Evolutionary conservation across 805 yeast genomes (phyloP), one percentile per base, ranked within the genome.

Genomic region (Kluyveromyces aestuarii): DNA sequence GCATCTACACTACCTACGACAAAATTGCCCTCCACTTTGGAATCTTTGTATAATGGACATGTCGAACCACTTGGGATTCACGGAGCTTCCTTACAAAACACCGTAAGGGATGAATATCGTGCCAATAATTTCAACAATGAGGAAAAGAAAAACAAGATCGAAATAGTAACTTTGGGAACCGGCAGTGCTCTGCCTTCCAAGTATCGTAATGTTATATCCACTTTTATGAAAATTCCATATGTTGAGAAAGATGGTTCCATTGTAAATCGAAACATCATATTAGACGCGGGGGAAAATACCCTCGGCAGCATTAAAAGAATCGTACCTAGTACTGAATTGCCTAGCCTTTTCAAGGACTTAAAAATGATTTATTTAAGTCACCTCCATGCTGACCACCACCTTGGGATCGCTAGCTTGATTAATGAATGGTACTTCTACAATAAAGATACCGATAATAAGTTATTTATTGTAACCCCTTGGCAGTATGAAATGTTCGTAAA

Each of bases 251-350:
- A 54, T 25, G 67, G 57, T 0, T 50, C 57, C 3, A 40, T 66
- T 6, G 46, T 47, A 7, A 72, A 61, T 57, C 68, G 77, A 53
- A 64, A 82, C 2, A 62, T 86, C 0, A 56, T 93, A 19, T 67
- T 93, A 37, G 99, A 93, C 67, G 96, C 93, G n/a, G 99, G 99
- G 16, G 99, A 93, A 62, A 89, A 87, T 50, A 87, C 98, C 0
- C 58, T 84, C 19, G 96, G 95, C 1, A 68, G 86, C 0, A 65
- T 93, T 52, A 62, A 69, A 33, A 76, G 98, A 55, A 71, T 79
- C 49, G 80, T 80, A 52, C 81, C 82, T 0, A 69, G 72, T 9
- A 69, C 68, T 1, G 73, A 74, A 16, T 53, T 71, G 1, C 57
- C 59, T 2, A 59, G 61, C 19, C 65, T 84, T 2, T 72, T 90